Conservation (phyloP, 1,284 basidiomycete species). For the Trichosporon faecale region DNA sequence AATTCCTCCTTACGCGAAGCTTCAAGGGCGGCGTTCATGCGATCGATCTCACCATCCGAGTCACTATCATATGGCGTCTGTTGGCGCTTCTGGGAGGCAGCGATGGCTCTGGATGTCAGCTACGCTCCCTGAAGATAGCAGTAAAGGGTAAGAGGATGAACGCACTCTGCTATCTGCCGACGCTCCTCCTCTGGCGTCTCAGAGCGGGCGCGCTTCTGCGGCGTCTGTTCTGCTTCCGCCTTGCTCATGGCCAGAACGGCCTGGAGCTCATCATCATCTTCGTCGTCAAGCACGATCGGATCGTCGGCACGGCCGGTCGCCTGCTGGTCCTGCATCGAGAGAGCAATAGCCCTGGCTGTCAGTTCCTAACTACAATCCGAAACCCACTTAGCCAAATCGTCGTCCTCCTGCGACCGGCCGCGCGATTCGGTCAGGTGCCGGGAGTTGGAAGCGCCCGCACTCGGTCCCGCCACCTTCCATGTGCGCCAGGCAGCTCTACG, state of each 20-base stretch:
- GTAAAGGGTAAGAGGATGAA: neutral
- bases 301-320: neutral
- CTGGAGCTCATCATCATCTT: conserved; percentile 40
- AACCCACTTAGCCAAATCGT: conserved; percentile 38
- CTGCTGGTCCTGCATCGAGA: conserved; percentile 31
- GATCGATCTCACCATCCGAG: conserved; percentile 23
- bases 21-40: conserved; percentile 25
- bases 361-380: neutral
- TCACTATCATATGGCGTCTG: conserved; percentile 12
- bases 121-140: neutral
- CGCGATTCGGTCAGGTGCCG: neutral
- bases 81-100: conserved; percentile 28
- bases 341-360: conserved; percentile 28
- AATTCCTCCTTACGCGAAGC: conserved; percentile 24
- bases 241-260: conserved; percentile 25
- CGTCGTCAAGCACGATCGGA: conserved; percentile 24
- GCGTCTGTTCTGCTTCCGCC: conserved; percentile 29
- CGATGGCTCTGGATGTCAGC: conserved; percentile 33
- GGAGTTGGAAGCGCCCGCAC: neutral
- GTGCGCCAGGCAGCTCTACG: conserved; percentile 44
- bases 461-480: conserved; percentile 34
- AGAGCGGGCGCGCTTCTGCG: conserved; percentile 26
- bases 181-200: conserved; percentile 46
- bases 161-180: conserved; percentile 41
- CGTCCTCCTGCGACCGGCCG: conserved; percentile 31